Percentiles rank a stretch among this genome's conserved stretches.
Evolutionary conservation across 768 basidiomycete species (phyloP).

Genomic region (Dentipellis fragilis): DNA sequence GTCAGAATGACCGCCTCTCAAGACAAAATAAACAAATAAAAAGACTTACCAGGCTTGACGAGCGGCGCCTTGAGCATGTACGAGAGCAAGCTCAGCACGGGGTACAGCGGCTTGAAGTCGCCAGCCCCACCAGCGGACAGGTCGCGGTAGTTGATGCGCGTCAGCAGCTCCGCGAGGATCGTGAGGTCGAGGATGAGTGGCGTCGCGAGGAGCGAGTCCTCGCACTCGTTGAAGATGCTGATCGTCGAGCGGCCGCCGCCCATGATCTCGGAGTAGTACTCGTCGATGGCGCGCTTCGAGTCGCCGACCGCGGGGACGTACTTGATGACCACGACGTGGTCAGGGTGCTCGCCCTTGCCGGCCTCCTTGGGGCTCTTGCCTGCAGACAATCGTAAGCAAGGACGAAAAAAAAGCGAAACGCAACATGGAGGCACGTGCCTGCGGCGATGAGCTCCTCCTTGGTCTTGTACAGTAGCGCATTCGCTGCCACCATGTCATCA

Average conservation of each 20-base stretch:
- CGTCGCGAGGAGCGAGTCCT: constrained; percentile 94
- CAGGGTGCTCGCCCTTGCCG: constrained; percentile 94
- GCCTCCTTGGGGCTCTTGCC: constrained; percentile 37
- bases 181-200: constrained; percentile 91
- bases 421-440: constrained; percentile 2
- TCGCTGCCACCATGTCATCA: constrained; percentile 95
- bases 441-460: constrained; percentile 29
- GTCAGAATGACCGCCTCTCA: constrained; percentile 5
- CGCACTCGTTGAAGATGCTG: constrained; percentile 97
- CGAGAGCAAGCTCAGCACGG: constrained; percentile 83
- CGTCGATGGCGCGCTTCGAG: constrained; percentile 98
- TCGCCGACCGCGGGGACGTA: constrained; percentile 95
- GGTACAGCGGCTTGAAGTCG: constrained; percentile 80
- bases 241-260: constrained; percentile 91
- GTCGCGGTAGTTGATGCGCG: constrained; percentile 84
- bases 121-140: constrained; percentile 27
- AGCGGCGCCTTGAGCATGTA: constrained; percentile 99
- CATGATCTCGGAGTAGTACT: constrained; percentile 97
- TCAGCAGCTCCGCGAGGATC: constrained; percentile 89
- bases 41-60: constrained; percentile 69
- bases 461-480: constrained; percentile 83
- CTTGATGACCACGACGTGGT: constrained; percentile 96
- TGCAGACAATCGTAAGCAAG: constrained; percentile 21
- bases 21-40: background rate
- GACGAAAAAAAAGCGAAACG: background rate